These are phyloP conservation scores for Wickerhamomyces hampshirensis DNA, from an alignment of 805 yeast species.

Conservation along the genomic window DNA sequence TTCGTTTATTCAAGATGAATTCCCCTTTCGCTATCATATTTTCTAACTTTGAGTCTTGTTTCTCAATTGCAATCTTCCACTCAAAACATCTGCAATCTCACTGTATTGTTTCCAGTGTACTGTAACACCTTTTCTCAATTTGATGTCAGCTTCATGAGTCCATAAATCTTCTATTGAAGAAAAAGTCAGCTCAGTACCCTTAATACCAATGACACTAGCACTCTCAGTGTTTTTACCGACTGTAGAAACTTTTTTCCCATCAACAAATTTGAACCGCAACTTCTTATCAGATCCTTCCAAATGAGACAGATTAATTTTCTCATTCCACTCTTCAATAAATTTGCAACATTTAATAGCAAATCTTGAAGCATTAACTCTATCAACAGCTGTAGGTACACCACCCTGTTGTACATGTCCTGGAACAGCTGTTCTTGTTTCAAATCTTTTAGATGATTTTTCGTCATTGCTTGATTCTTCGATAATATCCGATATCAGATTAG, in stretches of 20 bases:
- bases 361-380: slow-evolving; percentile 84
- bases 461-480: slow-evolving; percentile 66
- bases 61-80: slow-evolving; percentile 61
- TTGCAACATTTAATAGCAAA: slow-evolving; percentile 87
- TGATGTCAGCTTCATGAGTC: slow-evolving; percentile 54
- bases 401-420: slow-evolving; percentile 99
- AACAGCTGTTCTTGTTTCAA: slow-evolving; percentile 89
- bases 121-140: slow-evolving; percentile 58
- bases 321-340: slow-evolving; percentile 68
- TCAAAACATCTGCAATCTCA: slow-evolving; percentile 59
- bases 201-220: slow-evolving; percentile 61
- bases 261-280: slow-evolving; percentile 46
- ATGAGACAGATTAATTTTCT: slow-evolving; percentile 27
- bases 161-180: slow-evolving; percentile 53
- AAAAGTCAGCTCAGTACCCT: slow-evolving; percentile 60
- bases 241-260: slow-evolving; percentile 43
- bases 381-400: slow-evolving; percentile 90
- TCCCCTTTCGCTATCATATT: background rate
- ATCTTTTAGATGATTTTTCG: slow-evolving; percentile 38
- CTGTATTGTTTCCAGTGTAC: slow-evolving; percentile 66
- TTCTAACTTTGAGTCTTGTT: slow-evolving; percentile 20
- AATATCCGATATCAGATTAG: slow-evolving; percentile 78
- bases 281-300: slow-evolving; percentile 36
- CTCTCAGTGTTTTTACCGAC: slow-evolving; percentile 36
- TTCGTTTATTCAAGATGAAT: no score